Conservation (phyloP, 2,329 filamentous ascomycete species). For the Parascedosporium putredinis region DNA sequence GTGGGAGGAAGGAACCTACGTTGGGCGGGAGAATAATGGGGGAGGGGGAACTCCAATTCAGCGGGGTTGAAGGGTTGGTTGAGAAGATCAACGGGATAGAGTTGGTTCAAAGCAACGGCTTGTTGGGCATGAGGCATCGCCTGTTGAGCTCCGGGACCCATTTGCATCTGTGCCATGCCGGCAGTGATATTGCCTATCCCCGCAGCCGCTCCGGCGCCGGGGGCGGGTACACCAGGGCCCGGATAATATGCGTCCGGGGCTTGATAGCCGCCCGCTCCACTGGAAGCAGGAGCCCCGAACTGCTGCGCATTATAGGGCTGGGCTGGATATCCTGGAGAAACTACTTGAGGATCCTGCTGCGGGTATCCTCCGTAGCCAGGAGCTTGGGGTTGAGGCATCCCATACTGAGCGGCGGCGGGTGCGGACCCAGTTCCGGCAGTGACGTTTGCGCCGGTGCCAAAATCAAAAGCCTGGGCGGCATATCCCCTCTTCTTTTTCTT, state of each 20-base stretch:
- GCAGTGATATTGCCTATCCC: slow-evolving; percentile 58
- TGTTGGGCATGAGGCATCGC: slow-evolving; percentile 33
- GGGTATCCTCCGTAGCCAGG: slow-evolving; percentile 52
- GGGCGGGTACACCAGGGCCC: slow-evolving; percentile 22
- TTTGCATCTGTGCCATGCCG: slow-evolving; percentile 75
- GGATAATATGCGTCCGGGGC: slow-evolving; percentile 58
- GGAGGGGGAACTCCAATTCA: slow-evolving; percentile 84
- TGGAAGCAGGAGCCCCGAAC: slow-evolving; percentile 27
- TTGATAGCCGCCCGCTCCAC: slow-evolving; percentile 50
- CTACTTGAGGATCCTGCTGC: slow-evolving; percentile 34
- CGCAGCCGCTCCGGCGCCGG: slow-evolving; percentile 36
- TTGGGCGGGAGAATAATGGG: slow-evolving; percentile 85
- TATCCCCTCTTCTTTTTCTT: slow-evolving; percentile 92
- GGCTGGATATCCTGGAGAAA: slow-evolving; percentile 24
- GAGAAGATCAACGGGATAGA: slow-evolving; percentile 85
- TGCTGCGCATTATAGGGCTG: slow-evolving; percentile 34
- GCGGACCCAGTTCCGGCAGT: slow-evolving; percentile 34
- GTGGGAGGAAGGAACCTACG: slow-evolving; percentile 44
- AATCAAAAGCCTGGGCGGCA: slow-evolving; percentile 89
- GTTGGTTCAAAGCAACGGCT: slow-evolving; percentile 55
- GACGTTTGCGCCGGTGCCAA: slow-evolving; percentile 72
- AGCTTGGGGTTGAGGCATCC: slow-evolving; percentile 30
- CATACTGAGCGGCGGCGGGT: slow-evolving; percentile 41
- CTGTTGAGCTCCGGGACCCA: slow-evolving; percentile 42
- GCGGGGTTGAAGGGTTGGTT: slow-evolving; percentile 89